Percentiles rank a stretch among this genome's conserved stretches.
Evolutionary conservation across 768 basidiomycete species (phyloP).

Genomic region (Phaeotremella fagi): DNA sequence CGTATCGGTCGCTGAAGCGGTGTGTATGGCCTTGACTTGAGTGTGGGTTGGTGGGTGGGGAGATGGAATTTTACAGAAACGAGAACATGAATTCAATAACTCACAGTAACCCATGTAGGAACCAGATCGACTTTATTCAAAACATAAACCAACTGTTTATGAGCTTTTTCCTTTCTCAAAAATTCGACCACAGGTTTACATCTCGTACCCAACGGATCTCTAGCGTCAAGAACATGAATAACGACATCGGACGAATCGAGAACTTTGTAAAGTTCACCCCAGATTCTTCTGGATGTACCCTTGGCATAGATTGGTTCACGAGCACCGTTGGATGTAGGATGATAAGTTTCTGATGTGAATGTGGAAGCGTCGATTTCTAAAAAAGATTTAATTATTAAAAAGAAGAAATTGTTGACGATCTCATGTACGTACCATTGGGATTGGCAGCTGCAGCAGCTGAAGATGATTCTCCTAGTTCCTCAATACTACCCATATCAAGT

Average conservation of each 20-base stretch:
- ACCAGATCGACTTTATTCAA: slow-evolving; percentile 99
- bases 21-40: slow-evolving; percentile 52
- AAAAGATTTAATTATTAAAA: slow-evolving; percentile 2
- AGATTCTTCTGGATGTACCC: slow-evolving; percentile 91
- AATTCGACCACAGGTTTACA: slow-evolving; percentile 92
- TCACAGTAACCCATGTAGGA: slow-evolving; percentile 96
- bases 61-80: slow-evolving; percentile 1
- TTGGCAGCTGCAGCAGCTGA: slow-evolving; percentile 45
- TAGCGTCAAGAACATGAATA: slow-evolving; percentile 88
- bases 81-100: slow-evolving; percentile 44
- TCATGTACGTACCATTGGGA: slow-evolving; percentile 51
- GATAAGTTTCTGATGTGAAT: slow-evolving; percentile 30
- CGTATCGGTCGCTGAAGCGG: slow-evolving; percentile 33
- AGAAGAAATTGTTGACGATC: slow-evolving; percentile 1
- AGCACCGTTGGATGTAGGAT: slow-evolving; percentile 41
- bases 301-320: slow-evolving; percentile 92
- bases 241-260: slow-evolving; percentile 98
- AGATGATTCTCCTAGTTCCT: slow-evolving; percentile 63
- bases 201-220: slow-evolving; percentile 90
- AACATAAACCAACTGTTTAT: slow-evolving; percentile 93
- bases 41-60: slow-evolving; percentile 44
- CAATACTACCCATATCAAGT: slow-evolving; percentile 83
- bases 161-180: slow-evolving; percentile 89
- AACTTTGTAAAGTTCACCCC: slow-evolving; percentile 97
- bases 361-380: slow-evolving; percentile 8